phyloP scores from a whole-genome alignment of 2,329 filamentous ascomycete genomes.

The Passalora sequoiae region DNA sequence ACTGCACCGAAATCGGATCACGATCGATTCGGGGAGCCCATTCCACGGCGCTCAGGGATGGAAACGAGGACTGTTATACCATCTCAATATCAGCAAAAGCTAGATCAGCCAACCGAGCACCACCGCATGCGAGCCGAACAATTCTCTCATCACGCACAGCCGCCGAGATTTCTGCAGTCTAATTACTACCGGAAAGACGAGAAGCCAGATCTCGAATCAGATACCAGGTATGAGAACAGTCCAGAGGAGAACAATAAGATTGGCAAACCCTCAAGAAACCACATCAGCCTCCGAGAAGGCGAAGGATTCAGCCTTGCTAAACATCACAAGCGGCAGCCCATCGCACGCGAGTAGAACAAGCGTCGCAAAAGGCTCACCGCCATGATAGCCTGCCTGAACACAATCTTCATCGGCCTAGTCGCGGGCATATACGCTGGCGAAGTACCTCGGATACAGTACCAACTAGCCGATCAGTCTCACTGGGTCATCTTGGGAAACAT shows the following conservation, averaged over 20 bases:
- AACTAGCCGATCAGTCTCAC: conserved; percentile 64
- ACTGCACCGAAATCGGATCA: neutral
- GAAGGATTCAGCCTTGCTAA: conserved; percentile 40
- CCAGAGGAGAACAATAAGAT: neutral
- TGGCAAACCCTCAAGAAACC: conserved; percentile 15
- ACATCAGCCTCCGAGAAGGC: conserved; percentile 32
- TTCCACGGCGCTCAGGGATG: neutral
- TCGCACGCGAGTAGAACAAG: conserved; percentile 67
- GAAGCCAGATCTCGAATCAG: neutral
- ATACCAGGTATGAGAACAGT: neutral
- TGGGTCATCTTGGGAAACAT: conserved; percentile 68
- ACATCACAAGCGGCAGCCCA: conserved; percentile 55
- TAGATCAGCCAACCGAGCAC: neutral
- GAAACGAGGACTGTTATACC: neutral
- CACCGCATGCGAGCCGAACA: neutral
- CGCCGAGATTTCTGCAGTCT: conserved; percentile 5
- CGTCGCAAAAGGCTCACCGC: conserved; percentile 65
- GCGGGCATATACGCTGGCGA: conserved; percentile 70
- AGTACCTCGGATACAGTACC: conserved; percentile 74
- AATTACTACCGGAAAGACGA: conserved; percentile 6
- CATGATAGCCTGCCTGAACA: conserved; percentile 65
- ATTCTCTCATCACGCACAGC: neutral
- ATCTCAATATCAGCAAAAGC: neutral
- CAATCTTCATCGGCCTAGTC: conserved; percentile 63
- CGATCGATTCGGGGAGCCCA: neutral